Base-by-base conservation (phyloP, 768 basidiomycete genomes). In the Tylopilus subfusipes region DNA sequence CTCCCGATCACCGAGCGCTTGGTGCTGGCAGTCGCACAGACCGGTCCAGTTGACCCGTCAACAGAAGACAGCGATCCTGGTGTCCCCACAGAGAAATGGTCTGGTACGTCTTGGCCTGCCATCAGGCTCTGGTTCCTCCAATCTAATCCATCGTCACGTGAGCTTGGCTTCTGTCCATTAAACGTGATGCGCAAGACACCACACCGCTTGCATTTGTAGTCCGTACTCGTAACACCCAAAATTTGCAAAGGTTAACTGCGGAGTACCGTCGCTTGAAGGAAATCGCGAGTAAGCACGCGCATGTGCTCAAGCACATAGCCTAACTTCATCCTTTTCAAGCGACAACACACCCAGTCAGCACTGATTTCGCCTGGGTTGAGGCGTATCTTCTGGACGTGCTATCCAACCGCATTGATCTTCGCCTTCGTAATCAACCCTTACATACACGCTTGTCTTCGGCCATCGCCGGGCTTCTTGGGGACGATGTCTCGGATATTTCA, bases 251-350 rank as follows among this genome's bases (percentile, higher is more conserved):
- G 12, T 64, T 88, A 16, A 66, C 82, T 11, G 71, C 73, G 2
- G 83, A 86, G 64, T 85, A 79, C 63, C 85, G 79, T 62, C 74
- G 81, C 30, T 62, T 86, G 46, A 82, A 76, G 59, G 77, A 80
- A 34, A 70, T 71, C 2, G 72, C 77, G 50, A 76, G 85, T 85
- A 59, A 77, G 84, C 84, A 60, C 52, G 70, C 61, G 27, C 36
- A 12, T 38, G 19, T 27, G 33, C 48, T 11, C 16, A 36, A 22
- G 16, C 9, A 5, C n/a, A 2, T 24, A 38, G 0, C 40, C 44
- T 60, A 18, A 57, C 14, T 3, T 7, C 36, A 2, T 11, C 39
- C 34, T 12, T 33, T 45, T 56, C 40, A 60, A 68, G 67, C 42
- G 40, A 18, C 33, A 16, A 39, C 33, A n/a, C 55, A 48, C 14